A percentile compares a stretch with the other conserved stretches of the same genome.
phyloP scores from a whole-genome alignment of 345 rosid species.

The Syzygium aromaticum region DNA sequence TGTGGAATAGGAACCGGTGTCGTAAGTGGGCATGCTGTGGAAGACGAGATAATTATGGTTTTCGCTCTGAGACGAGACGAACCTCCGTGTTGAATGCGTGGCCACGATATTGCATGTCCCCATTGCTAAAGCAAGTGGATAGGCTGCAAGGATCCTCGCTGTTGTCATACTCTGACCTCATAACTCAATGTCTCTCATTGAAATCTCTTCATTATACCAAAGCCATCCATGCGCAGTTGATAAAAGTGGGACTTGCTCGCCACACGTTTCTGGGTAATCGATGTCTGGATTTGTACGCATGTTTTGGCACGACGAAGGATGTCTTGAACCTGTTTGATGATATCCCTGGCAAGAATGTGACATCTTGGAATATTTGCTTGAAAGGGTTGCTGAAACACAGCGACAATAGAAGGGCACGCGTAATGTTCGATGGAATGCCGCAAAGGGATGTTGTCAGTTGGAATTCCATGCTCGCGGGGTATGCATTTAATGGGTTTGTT shows the following conservation, averaged over 20 bases:
- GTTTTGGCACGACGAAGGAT: conserved; percentile 27
- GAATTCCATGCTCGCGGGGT: conserved; percentile 63
- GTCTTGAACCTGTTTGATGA: conserved; percentile 35
- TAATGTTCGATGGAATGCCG: conserved; percentile 61
- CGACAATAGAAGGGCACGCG: conserved; percentile 12
- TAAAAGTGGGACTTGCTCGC: conserved; percentile 41
- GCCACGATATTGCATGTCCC: conserved; percentile 25
- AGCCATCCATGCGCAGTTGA: conserved; percentile 48
- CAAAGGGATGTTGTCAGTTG: conserved; percentile 57
- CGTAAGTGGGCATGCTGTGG: not conserved
- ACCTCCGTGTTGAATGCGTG: not conserved
- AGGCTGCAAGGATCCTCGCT: conserved; percentile 22
- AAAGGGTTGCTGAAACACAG: conserved; percentile 26
- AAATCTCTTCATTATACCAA: conserved; percentile 20
- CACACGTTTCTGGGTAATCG: conserved; percentile 61
- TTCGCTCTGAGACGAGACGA: not conserved
- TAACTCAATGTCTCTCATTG: conserved; percentile 31
- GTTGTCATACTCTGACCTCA: conserved; percentile 24
- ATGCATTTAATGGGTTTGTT: conserved; percentile 26
- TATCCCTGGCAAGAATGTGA: conserved; percentile 28
- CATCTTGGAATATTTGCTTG: conserved; percentile 65
- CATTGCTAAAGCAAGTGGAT: conserved; percentile 24
- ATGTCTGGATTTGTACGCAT: conserved; percentile 52
- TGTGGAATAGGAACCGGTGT: not conserved
- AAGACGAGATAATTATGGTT: not conserved